Conservation (phyloP, 73 alveolate species). For the Tetrahymena borealis region DNA sequence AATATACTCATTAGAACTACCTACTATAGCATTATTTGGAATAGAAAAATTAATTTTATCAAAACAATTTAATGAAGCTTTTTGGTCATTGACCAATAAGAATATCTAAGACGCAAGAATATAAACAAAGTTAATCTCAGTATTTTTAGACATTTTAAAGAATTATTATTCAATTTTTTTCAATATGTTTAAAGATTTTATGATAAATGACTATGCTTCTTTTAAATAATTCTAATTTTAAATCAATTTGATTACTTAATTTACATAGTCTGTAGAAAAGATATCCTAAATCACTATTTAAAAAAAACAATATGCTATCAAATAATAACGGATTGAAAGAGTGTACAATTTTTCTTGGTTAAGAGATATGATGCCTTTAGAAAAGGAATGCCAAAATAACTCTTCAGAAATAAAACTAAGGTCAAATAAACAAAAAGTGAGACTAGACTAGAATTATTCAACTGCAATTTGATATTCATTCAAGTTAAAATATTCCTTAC, state of each 20-base stretch:
- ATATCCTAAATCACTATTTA: neutral
- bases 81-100: neutral
- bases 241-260: no score
- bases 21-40: neutral
- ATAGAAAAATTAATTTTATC: neutral
- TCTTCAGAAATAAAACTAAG: neutral
- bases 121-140: neutral
- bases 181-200: neutral
- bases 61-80: neutral
- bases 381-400: neutral
- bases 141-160: neutral
- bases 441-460: neutral
- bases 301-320: neutral
- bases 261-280: no score
- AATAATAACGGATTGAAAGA: neutral
- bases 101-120: neutral
- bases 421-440: neutral
- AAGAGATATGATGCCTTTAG: neutral
- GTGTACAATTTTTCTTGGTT: neutral
- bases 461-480: neutral
- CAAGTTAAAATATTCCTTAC: neutral
- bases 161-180: neutral
- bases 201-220: neutral
- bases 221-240: neutral
- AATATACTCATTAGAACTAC: neutral